Percentiles rank a stretch among this genome's conserved stretches.
Evolutionary conservation across 2,329 filamentous ascomycete species (phyloP).

Genomic region (Aspergillus persii): DNA sequence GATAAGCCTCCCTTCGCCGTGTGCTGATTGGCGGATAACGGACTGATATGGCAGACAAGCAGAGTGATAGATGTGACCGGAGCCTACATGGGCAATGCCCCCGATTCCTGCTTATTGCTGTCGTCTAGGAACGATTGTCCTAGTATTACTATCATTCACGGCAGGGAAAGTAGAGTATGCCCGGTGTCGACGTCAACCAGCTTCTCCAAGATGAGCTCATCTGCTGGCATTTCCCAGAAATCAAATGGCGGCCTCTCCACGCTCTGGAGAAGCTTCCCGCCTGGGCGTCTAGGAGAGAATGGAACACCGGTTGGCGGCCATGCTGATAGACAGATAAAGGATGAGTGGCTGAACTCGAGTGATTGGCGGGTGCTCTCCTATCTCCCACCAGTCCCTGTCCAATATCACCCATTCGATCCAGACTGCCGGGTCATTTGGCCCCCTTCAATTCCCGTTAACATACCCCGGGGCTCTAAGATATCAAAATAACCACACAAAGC

Average conservation of each 20-base stretch:
- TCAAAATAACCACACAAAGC: not conserved
- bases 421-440: not conserved
- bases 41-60: constrained; percentile 6
- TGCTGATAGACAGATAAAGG: not conserved
- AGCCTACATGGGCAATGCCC: not conserved
- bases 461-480: not conserved
- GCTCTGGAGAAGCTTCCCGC: not conserved
- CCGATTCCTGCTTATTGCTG: not conserved
- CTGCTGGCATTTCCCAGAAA: not conserved
- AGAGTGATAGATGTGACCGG: not conserved
- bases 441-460: not conserved
- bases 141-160: not conserved
- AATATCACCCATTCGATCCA: not conserved
- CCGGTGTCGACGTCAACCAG: not conserved
- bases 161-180: not conserved
- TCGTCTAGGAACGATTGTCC: not conserved
- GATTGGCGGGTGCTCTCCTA: constrained; percentile 12
- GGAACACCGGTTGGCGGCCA: not conserved
- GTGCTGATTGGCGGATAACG: constrained; percentile 25
- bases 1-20: constrained; percentile 8
- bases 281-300: not conserved
- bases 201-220: not conserved
- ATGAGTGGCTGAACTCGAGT: not conserved
- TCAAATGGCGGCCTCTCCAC: not conserved
- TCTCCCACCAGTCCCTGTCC: constrained; percentile 27